phyloP scores from a whole-genome alignment of 2,329 filamentous ascomycete species.

The Catunica adiposa region DNA sequence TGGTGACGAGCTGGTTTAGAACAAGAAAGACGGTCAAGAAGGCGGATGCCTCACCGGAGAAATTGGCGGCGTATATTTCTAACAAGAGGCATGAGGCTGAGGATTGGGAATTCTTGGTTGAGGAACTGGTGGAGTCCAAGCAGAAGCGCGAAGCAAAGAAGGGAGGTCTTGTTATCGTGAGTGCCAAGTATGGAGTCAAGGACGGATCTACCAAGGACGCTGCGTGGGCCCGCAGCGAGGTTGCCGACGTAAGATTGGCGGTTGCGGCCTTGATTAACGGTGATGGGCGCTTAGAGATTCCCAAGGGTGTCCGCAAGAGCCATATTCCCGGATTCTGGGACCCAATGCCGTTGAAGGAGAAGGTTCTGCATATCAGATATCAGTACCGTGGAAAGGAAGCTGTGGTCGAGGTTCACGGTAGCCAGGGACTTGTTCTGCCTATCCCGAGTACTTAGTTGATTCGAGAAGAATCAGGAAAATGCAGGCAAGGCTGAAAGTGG shows the following conservation, averaged over 20 bases:
- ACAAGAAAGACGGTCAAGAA: conserved; percentile 17
- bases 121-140: conserved; percentile 24
- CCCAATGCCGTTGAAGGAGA: conserved; percentile 27
- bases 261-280: conserved; percentile 29
- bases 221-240: conserved; percentile 25
- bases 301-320: conserved; percentile 27
- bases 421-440: conserved; percentile 20
- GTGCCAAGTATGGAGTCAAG: conserved; percentile 31
- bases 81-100: conserved; percentile 29
- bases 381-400: conserved; percentile 17
- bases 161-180: conserved; percentile 31
- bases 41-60: not conserved
- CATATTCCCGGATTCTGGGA: conserved; percentile 35
- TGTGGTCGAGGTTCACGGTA: conserved; percentile 23
- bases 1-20: conserved; percentile 21
- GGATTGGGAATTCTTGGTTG: conserved; percentile 27
- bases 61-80: conserved; percentile 16
- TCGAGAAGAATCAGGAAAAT: no score
- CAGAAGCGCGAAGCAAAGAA: conserved; percentile 22
- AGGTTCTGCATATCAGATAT: conserved; percentile 31
- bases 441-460: not conserved
- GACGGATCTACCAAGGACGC: conserved; percentile 13
- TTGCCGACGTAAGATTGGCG: conserved; percentile 33
- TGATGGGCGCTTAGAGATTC: conserved; percentile 23
- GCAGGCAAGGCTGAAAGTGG: no score